These are phyloP conservation scores for Aethionema arabicum DNA, from an alignment of 345 rosid species.

Conservation along the genomic window DNA sequence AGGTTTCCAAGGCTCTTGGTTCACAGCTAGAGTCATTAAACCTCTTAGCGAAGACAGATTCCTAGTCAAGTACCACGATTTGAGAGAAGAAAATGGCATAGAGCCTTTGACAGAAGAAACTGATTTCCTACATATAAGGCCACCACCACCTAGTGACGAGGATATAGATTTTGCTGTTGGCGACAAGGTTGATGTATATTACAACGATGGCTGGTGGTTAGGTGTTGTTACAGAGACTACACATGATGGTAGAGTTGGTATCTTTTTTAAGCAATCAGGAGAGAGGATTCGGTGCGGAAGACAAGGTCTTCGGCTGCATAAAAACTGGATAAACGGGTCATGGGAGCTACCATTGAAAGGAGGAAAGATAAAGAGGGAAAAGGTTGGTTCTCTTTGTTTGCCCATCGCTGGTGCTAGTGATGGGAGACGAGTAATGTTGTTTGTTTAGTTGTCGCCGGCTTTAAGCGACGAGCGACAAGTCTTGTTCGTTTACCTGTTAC, in stretches of 20 bases:
- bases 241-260: slow-evolving; percentile 31
- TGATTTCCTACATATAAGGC: slow-evolving; percentile 44
- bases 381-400: no score
- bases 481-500: no score
- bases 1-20: slow-evolving; percentile 74
- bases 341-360: slow-evolving; percentile 41
- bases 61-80: slow-evolving; percentile 48
- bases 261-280: slow-evolving; percentile 44
- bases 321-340: slow-evolving; percentile 57
- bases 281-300: slow-evolving; percentile 49
- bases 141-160: slow-evolving; percentile 35
- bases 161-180: slow-evolving; percentile 37
- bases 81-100: slow-evolving; percentile 49
- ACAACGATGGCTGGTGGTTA: slow-evolving; percentile 74
- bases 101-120: slow-evolving; percentile 53
- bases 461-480: no score
- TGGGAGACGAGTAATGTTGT: no score
- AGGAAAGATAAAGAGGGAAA: slow-evolving; percentile 26
- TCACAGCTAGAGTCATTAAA: slow-evolving; percentile 46
- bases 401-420: no score
- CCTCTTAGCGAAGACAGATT: slow-evolving; percentile 36
- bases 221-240: slow-evolving; percentile 46
- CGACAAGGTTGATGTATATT: slow-evolving; percentile 61
- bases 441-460: no score
- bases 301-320: slow-evolving; percentile 56